Evolutionary conservation across 2,329 filamentous ascomycete genomes (phyloP).

Genomic region (Chaetomium sp.): DNA sequence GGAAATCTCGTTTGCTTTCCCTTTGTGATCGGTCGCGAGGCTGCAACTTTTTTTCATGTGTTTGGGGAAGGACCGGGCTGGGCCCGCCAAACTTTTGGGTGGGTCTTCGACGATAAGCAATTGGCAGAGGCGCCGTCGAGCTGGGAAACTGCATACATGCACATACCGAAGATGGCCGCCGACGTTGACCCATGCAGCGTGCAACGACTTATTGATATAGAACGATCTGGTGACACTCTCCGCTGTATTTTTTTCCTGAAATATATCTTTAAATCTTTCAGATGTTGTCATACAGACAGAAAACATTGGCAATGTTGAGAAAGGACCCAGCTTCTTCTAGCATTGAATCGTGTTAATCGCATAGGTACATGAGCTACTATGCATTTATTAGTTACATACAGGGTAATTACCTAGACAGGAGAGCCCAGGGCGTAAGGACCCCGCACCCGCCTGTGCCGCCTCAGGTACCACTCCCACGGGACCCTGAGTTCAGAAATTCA

Average conservation of each 20-base stretch:
- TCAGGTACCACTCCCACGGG: not conserved
- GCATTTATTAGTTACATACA: no score
- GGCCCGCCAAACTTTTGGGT: not conserved
- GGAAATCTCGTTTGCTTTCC: not conserved
- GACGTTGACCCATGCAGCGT: no score
- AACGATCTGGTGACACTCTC: no score
- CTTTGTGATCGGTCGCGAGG: conserved; percentile 11
- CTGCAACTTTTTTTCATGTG: conserved; percentile 18
- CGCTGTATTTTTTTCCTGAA: no score
- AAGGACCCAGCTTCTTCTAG: not conserved
- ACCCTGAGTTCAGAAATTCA: conserved; percentile 5
- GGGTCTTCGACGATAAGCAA: conserved; percentile 9
- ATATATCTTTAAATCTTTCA: no score
- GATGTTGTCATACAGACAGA: no score
- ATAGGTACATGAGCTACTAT: not conserved
- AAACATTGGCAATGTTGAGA: no score
- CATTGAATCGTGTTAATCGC: not conserved
- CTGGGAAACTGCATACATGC: no score
- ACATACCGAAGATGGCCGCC: no score
- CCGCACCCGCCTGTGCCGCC: conserved; percentile 3
- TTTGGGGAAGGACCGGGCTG: conserved; percentile 1
- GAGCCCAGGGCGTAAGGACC: not conserved
- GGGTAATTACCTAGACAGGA: no score
- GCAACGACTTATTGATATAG: no score
- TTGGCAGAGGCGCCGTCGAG: not conserved